Base-by-base conservation (phyloP, 371 early-diverging fungal genomes). In the Actinomucor elegans region DNA sequence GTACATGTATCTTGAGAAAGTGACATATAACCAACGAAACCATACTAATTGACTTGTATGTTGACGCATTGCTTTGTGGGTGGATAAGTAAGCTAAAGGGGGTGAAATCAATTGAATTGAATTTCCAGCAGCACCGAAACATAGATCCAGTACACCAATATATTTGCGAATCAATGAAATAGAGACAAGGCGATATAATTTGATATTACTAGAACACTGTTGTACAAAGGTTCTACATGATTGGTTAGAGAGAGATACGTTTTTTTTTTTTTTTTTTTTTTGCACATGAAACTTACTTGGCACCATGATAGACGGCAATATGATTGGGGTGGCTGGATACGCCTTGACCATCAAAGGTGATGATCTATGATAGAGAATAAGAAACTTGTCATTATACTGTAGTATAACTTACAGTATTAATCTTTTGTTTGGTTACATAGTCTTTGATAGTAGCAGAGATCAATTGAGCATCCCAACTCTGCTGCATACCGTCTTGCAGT, bases 321-420 rank as follows among this genome's bases (percentile, higher is more conserved):
- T 99, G 99, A 75, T 99, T 99, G 41, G 83, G 72, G 69, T 99
- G 99, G 0, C 92, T 91, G 33, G 94, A 93, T 34, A 98, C 87
- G 7, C 99, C 99, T 28, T 82, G 60, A 7, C 75, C 64, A 73
- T 99, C 99, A 84, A 98, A 99, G 0, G 97, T 99, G 36, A 97
- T 79, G 23, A 99, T 76, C 85, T 89, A 68, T 8, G 38, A 23
- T 36, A 18, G 38, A 48, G 10, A 20, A 35, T 7, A 26, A 21
- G 4, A 27, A 15, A 14, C 15, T 17, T 28, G 17, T 53, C 17
- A 9, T 45, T 48, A 18, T 49, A 7, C 17, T 56, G 15, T 46
- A 11, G 34, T 24, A 9, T 26, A 26, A 47, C 69, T 68, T 71
- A 88, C 87, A 15, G 86, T 80, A 46, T 87, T 85, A 40, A 88